Evolutionary conservation across 495 filamentous ascomycete genomes (phyloP), one percentile per base, ranked within the genome.

Genomic region (Xylaria intraflava): DNA sequence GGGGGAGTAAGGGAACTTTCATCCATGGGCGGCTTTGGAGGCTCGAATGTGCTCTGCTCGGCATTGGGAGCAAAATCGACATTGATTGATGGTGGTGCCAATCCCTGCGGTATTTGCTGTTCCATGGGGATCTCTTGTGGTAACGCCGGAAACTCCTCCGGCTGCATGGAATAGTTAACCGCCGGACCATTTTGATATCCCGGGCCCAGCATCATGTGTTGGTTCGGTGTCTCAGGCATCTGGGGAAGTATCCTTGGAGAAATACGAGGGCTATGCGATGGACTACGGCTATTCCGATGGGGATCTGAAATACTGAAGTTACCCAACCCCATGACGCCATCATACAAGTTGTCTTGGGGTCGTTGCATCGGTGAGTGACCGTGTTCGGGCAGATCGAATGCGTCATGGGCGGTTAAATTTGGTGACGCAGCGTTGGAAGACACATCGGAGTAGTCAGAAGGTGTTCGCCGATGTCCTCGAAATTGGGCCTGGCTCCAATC

Each of bases 401-500:
- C 82, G 48, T 96, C 93, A 47, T 84, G 78, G 63, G 87, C 88
- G 23, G 78, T 78, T 44, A 95, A 64, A 62, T 83, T 88, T 41
- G 93, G 93, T 17, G 92, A 96, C 27, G 83, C 83, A 8, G 84
- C 80, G 0, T 81, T 86, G 17, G 90, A 94, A 14, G 88, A 92
- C 11, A 74, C 75, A 59, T 96, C 93, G 5, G 91, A 96, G 59
- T 87, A 88, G 65, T 96, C 93, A 6, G 92, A 96, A 1, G 91
- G 88, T 31, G 86, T 81, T 63, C 90, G 79, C 49, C 90, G 81
- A 66, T 96, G 90, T 6, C 74, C 72, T 50, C 86, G 82, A 61
- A 94, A 96, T 59, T 84, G 82, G 49, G 81, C 76, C 66, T 89
- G 82, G 31, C 74, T 78, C 88, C 88, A 92, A 48, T 90, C 86